Percentiles rank a stretch among this genome's conserved stretches.
These are phyloP conservation scores for Termitomyces sp. DNA, from an alignment of 768 basidiomycete genomes.

Conservation along the genomic window DNA sequence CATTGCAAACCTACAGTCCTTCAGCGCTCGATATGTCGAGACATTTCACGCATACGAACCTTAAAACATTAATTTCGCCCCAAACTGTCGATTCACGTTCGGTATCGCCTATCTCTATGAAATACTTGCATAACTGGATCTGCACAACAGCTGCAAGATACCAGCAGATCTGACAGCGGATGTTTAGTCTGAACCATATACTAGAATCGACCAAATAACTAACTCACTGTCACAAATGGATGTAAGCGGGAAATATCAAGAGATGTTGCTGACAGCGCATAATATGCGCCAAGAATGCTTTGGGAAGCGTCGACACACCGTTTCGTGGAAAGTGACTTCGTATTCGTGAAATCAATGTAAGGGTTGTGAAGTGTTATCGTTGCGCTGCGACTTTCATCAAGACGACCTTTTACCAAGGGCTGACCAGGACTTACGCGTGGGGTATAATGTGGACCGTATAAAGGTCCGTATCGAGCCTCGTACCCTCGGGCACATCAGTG, in stretches of 20 bases:
- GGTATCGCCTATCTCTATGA: slow-evolving; percentile 75
- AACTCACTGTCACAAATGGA: slow-evolving; percentile 72
- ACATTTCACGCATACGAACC: slow-evolving; percentile 35
- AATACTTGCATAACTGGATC: slow-evolving; percentile 81
- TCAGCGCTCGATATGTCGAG: neutral
- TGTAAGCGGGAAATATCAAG: slow-evolving; percentile 76
- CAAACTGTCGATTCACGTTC: slow-evolving; percentile 73
- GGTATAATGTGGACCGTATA: slow-evolving; percentile 86
- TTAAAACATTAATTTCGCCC: slow-evolving; percentile 82
- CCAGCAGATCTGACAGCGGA: slow-evolving; percentile 68
- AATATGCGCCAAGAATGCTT: slow-evolving; percentile 69
- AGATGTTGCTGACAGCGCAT: slow-evolving; percentile 75
- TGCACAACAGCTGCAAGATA: slow-evolving; percentile 86
- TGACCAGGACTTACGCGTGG: slow-evolving; percentile 57
- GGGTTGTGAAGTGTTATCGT: slow-evolving; percentile 84
- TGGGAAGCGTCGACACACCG: slow-evolving; percentile 76
- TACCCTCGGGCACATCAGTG: slow-evolving; percentile 51
- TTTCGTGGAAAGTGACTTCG: slow-evolving; percentile 56
- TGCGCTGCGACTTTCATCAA: slow-evolving; percentile 42
- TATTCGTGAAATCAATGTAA: slow-evolving; percentile 71
- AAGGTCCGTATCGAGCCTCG: slow-evolving; percentile 71
- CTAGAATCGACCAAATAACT: slow-evolving; percentile 18
- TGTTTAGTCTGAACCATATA: neutral
- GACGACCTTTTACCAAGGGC: slow-evolving; percentile 6
- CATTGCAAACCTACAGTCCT: slow-evolving; percentile 65